Percentiles rank a stretch among this genome's conserved stretches.
Conservation (phyloP, 768 basidiomycete species). For the Phylloporus rhodoxanthus region DNA sequence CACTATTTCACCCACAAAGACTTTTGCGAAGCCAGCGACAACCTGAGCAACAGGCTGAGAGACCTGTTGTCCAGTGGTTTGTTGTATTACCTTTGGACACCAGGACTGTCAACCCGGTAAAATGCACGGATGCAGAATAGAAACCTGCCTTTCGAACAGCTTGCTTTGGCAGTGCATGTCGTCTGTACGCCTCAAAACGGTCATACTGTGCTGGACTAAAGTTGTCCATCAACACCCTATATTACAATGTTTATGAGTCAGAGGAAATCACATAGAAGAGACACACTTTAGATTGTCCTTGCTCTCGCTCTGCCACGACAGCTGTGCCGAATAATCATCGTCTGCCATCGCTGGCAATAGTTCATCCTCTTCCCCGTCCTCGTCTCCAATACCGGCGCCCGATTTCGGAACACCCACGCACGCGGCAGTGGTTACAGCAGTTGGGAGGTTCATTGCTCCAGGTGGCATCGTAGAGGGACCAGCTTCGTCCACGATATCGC, state of each 20-base stretch:
- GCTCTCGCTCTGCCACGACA: constrained; percentile 80
- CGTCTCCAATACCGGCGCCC: constrained; percentile 24
- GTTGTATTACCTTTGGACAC: constrained; percentile 68
- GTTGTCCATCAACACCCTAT: constrained; percentile 85
- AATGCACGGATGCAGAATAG: background rate
- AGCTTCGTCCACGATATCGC: constrained; percentile 15
- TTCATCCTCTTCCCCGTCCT: constrained; percentile 75
- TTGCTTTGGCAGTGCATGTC: constrained; percentile 78
- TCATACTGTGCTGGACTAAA: constrained; percentile 81
- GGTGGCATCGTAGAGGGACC: constrained; percentile 10
- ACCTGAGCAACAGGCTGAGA: constrained; percentile 85
- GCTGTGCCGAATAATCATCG: constrained; percentile 80
- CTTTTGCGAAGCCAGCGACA: constrained; percentile 84
- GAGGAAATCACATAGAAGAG: constrained; percentile 1
- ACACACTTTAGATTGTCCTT: constrained; percentile 80
- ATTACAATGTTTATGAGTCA: background rate
- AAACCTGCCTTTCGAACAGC: constrained; percentile 66
- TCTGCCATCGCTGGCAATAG: constrained; percentile 81
- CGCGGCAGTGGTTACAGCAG: background rate
- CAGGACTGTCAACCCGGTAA: background rate
- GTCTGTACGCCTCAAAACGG: constrained; percentile 81
- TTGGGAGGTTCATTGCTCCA: background rate
- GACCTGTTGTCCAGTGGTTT: constrained; percentile 72
- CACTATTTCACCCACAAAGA: constrained; percentile 89
- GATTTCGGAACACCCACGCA: constrained; percentile 8